Evolutionary conservation across 257 asterid genomes (phyloP).

Genomic region (Capsicum rhomboideum): DNA sequence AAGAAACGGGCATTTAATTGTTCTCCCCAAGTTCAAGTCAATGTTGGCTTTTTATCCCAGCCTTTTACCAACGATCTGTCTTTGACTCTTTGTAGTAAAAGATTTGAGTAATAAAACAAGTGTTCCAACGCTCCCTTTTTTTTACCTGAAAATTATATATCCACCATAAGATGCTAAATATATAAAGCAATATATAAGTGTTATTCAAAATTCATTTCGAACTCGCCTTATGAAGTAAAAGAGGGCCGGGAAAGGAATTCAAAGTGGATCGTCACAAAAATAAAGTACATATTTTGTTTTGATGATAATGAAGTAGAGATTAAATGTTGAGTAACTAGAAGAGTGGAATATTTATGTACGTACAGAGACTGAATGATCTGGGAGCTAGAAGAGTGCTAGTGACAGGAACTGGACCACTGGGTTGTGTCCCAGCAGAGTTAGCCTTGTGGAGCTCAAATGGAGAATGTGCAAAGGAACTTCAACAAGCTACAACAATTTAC

Average conservation of each 20-base stretch:
- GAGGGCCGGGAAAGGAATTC: too few relatives aligned
- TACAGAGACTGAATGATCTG: slow-evolving; percentile 50
- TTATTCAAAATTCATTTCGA: neutral
- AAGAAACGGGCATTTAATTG: neutral
- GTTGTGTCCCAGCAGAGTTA: slow-evolving; percentile 77
- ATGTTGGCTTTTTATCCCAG: neutral
- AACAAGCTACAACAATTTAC: slow-evolving; percentile 42
- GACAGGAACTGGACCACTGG: slow-evolving; percentile 87
- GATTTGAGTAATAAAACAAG: neutral
- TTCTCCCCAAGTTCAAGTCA: neutral
- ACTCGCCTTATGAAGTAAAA: neutral
- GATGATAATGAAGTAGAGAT: neutral
- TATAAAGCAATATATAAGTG: neutral
- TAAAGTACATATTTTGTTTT: neutral
- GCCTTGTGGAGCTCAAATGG: slow-evolving; percentile 60
- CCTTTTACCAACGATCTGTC: neutral
- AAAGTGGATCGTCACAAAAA: too few relatives aligned
- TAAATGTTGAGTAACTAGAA: neutral
- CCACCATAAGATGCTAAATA: neutral
- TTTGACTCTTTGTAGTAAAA: neutral
- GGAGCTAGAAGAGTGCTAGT: slow-evolving; percentile 77
- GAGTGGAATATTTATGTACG: neutral
- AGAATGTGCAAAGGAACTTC: slow-evolving; percentile 59
- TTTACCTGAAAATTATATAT: too few relatives aligned
- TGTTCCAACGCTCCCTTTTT: too few relatives aligned